A percentile compares a stretch with the other conserved stretches of the same genome.
Evolutionary conservation across 176 grass and related monocot genomes (phyloP).

Genomic region (Triticum timopheevii): DNA sequence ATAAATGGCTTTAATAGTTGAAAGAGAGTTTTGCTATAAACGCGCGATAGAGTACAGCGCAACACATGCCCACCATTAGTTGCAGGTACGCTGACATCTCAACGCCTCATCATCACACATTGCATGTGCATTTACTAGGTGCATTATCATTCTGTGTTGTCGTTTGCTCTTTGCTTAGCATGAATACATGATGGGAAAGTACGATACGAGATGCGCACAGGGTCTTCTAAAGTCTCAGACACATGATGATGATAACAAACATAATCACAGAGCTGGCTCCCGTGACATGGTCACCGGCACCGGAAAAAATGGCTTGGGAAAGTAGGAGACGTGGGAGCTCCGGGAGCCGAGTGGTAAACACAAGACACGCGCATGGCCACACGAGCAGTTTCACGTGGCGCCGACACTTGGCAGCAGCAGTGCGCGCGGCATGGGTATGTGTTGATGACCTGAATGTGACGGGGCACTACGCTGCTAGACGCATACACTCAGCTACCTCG

Average conservation of each 20-base stretch:
- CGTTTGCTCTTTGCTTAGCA: no score
- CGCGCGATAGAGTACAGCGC: no score
- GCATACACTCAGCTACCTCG: no score
- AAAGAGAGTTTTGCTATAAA: not conserved
- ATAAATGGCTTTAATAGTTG: not conserved
- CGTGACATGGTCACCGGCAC: not conserved
- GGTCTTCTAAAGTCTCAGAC: no score
- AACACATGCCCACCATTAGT: not conserved
- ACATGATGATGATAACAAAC: not conserved
- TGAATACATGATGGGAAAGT: not conserved
- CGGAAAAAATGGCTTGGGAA: no score
- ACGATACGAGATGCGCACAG: not conserved
- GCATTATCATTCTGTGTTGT: no score
- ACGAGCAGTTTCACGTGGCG: conserved; percentile 26
- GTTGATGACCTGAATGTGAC: not conserved
- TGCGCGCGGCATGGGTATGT: not conserved
- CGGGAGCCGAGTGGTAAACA: not conserved
- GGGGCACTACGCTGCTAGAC: no score
- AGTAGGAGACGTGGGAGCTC: not conserved
- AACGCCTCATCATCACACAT: not conserved
- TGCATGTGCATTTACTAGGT: not conserved
- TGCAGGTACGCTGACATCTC: no score
- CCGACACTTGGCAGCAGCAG: conserved; percentile 25
- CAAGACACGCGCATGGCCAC: not conserved
- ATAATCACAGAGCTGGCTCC: not conserved